Percentiles rank a stretch among this genome's conserved stretches.
Evolutionary conservation across 1,284 basidiomycete genomes (phyloP).

Genomic region (Psilocybe mexicana): DNA sequence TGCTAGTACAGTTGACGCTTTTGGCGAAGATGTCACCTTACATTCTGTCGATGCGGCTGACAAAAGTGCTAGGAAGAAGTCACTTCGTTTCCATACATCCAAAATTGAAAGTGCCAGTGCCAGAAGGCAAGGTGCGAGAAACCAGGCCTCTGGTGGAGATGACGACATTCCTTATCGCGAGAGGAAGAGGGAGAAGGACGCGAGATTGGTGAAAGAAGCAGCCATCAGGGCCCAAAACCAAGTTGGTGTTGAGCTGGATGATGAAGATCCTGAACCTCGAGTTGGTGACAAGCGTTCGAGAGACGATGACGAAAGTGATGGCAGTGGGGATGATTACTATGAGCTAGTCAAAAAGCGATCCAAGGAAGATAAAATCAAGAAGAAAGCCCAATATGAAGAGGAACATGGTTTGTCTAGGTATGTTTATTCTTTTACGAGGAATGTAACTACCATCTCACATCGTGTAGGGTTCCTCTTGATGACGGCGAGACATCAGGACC

Average conservation of each 20-base stretch:
- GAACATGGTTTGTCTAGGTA: constrained; percentile 65
- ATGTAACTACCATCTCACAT: constrained; percentile 5
- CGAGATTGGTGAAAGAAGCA: constrained; percentile 50
- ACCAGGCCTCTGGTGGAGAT: constrained; percentile 72
- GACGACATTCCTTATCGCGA: constrained; percentile 87
- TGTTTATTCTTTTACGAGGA: constrained; percentile 17
- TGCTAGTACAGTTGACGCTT: constrained; percentile 50
- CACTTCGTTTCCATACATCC: constrained; percentile 86
- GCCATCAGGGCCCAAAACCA: constrained; percentile 45
- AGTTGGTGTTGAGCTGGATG: constrained; percentile 70
- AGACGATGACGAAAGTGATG: constrained; percentile 44
- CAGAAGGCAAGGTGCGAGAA: constrained; percentile 69
- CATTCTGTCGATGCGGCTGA: constrained; percentile 75
- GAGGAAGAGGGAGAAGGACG: constrained; percentile 60
- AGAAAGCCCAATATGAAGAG: constrained; percentile 80
- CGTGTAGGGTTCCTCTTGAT: constrained; percentile 49
- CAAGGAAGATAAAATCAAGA: constrained; percentile 73
- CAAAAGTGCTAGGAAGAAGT: constrained; percentile 77
- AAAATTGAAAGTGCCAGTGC: constrained; percentile 77
- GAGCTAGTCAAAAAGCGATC: constrained; percentile 79
- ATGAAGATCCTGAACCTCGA: constrained; percentile 48
- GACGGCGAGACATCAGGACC: constrained; percentile 66
- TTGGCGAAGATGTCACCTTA: constrained; percentile 76
- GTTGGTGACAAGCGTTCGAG: constrained; percentile 44
- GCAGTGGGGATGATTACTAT: constrained; percentile 76